Evolutionary conservation across 768 basidiomycete genomes (phyloP).

Genomic region (Obba rivulosa): DNA sequence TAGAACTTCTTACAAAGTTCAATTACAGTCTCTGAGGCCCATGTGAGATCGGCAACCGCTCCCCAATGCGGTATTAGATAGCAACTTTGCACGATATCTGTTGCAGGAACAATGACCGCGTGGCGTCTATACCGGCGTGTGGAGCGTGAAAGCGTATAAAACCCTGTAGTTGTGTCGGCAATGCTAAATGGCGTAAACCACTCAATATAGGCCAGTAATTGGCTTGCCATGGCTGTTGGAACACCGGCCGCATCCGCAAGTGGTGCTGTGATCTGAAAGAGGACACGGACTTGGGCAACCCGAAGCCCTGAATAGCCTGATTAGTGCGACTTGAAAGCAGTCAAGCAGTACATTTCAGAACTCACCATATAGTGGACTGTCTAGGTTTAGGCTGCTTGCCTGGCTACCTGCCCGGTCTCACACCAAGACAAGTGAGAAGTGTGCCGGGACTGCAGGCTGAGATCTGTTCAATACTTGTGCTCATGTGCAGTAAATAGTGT

Average conservation of each 20-base stretch:
- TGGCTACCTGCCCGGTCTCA: no score
- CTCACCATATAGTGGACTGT: no score
- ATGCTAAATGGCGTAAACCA: constrained; percentile 4
- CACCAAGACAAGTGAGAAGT: no score
- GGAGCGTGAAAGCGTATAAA: not conserved
- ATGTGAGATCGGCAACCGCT: not conserved
- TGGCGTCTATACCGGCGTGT: not conserved
- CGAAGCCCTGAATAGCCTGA: constrained; percentile 5
- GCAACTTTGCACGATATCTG: not conserved
- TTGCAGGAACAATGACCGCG: not conserved
- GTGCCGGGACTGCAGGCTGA: no score
- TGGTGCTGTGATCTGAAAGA: constrained; percentile 2
- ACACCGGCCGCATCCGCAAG: not conserved
- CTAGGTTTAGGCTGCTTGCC: no score
- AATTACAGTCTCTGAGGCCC: not conserved
- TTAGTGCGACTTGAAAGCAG: no score
- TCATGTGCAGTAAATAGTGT: no score
- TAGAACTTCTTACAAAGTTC: constrained; percentile 1
- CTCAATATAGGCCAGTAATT: constrained; percentile 3
- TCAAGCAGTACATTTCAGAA: no score
- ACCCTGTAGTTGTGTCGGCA: not conserved
- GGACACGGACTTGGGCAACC: constrained; percentile 3
- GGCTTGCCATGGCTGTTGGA: not conserved
- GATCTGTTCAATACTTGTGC: no score
- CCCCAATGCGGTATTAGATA: constrained; percentile 4